Evolutionary conservation across 2,329 filamentous ascomycete species (phyloP).

Genomic region (Albophoma yamanashiensis): DNA sequence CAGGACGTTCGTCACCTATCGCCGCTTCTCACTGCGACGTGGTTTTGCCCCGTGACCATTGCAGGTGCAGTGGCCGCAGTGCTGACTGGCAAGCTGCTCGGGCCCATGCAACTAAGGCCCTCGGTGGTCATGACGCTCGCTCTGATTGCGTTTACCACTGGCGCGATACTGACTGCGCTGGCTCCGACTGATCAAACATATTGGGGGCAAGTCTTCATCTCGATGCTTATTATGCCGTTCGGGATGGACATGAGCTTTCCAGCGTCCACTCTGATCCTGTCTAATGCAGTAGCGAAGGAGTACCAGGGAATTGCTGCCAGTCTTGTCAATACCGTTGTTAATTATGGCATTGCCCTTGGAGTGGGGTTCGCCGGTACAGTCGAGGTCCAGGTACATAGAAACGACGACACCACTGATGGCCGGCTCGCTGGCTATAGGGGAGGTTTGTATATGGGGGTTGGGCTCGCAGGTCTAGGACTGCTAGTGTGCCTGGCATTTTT

Average conservation of each 20-base stretch:
- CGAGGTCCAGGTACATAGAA: slow-evolving; percentile 29
- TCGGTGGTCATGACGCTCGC: slow-evolving; percentile 31
- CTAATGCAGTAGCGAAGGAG: slow-evolving; percentile 34
- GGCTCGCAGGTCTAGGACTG: slow-evolving; percentile 16
- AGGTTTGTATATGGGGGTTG: slow-evolving; percentile 24
- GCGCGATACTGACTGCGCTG: slow-evolving; percentile 31
- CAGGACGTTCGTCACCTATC: slow-evolving; percentile 28
- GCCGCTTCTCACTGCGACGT: slow-evolving; percentile 32
- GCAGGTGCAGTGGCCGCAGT: slow-evolving; percentile 34
- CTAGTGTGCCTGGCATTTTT: slow-evolving; percentile 2
- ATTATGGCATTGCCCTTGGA: slow-evolving; percentile 57
- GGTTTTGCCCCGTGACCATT: slow-evolving; percentile 32
- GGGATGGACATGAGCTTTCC: slow-evolving; percentile 61
- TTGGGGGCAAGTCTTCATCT: slow-evolving; percentile 53
- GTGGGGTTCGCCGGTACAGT: slow-evolving; percentile 57
- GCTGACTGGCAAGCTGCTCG: slow-evolving; percentile 29
- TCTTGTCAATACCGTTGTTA: slow-evolving; percentile 54
- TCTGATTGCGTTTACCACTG: slow-evolving; percentile 30
- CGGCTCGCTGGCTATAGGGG: slow-evolving; percentile 8
- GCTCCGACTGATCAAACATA: slow-evolving; percentile 46
- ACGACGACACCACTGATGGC: slow-evolving; percentile 6
- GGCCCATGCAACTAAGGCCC: slow-evolving; percentile 22
- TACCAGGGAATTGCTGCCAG: slow-evolving; percentile 38
- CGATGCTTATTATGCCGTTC: slow-evolving; percentile 45
- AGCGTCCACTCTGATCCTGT: slow-evolving; percentile 48